Evolutionary conservation across 805 yeast genomes (phyloP).

Genomic region (Teunomyces aglyptinius): DNA sequence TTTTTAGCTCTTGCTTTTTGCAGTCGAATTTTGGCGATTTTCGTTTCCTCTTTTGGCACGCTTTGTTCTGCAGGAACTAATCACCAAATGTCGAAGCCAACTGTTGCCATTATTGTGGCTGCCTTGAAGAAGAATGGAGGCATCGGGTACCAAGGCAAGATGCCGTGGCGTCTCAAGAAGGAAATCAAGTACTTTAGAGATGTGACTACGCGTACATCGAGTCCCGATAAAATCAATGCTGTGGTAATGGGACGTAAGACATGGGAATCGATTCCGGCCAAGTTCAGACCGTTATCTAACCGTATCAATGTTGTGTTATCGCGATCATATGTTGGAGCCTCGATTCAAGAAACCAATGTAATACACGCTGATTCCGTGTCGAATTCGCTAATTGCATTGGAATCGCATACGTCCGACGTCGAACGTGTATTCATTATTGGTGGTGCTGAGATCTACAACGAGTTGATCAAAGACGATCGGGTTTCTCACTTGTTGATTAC

Average conservation of each 20-base stretch:
- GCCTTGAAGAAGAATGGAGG: conserved; percentile 79
- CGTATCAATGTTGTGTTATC: conserved; percentile 78
- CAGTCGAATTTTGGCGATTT: not conserved
- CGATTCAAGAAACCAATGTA: conserved; percentile 21
- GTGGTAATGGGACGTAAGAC: conserved; percentile 96
- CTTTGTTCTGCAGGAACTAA: not conserved
- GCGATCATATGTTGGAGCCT: conserved; percentile 30
- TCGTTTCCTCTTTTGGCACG: not conserved
- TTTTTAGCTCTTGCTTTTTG: not conserved
- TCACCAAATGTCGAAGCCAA: conserved; percentile 5
- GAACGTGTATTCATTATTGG: conserved; percentile 82
- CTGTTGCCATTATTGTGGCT: conserved; percentile 68
- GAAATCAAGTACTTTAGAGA: conserved; percentile 85
- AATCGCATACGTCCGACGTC: conserved; percentile 30
- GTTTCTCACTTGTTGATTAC: conserved; percentile 66
- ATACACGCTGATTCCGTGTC: conserved; percentile 30
- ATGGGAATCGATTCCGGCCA: conserved; percentile 88
- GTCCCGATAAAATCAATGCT: conserved; percentile 49
- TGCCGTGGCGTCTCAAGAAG: conserved; percentile 84
- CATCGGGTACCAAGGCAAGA: conserved; percentile 74
- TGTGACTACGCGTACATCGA: conserved; percentile 53
- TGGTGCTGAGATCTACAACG: conserved; percentile 82
- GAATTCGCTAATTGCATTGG: conserved; percentile 20
- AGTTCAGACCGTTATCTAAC: conserved; percentile 77
- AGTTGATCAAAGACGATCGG: conserved; percentile 41